Base-by-base conservation (phyloP, 2,329 filamentous ascomycete species). In the Pseudogymnoascus sp. region DNA sequence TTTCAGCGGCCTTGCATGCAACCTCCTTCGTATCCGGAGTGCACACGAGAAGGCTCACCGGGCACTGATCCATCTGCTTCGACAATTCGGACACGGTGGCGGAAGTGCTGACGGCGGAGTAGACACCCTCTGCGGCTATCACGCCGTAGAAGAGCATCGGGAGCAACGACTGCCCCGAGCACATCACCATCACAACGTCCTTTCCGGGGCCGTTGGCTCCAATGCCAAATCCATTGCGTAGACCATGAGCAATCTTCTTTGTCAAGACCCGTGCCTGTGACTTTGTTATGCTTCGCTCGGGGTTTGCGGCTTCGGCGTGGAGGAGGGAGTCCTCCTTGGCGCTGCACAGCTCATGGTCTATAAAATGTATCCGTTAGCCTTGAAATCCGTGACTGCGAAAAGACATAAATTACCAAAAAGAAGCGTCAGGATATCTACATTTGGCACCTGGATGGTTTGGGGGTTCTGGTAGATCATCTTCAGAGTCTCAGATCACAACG, bases 41-140 rank as follows among this genome's bases (percentile, higher is more conserved):
- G 83, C 81, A 61, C 94, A 75, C 61, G 93, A 74, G 68, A 88
- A 87, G 5, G 73, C 80, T 0, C 89, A 86, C 0, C 81, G 86
- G 61, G 85, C 87, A 71, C 93, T 88, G 43, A 54, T 82, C 78
- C 36, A 94, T 77, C 72, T 94, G 90, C 71, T 89, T 87, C 6
- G 85, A 87, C 50, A 95, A 74, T 73, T 94, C 90, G 16, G 88
- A 77, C 0, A 83, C 77, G 0, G 89, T 85, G 66, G 85, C 90
- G 4, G 78, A 79, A 0, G 88, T 87, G 63, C 90, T 91, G 1
- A 87, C 87, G 20, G 88, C 89, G 0, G 86, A 88, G 75, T 93
- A 93, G 60, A 93, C 77, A 1, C 88, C 88, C 4, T 88, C 88
- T 0, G 89, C 88, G 83, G 91, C 91, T 59, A 91, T 78, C 18